A percentile compares a stretch with the other conserved stretches of the same genome.
phyloP scores from a whole-genome alignment of 2,329 filamentous ascomycete genomes.

The Macrophomina pseudophaseolina region DNA sequence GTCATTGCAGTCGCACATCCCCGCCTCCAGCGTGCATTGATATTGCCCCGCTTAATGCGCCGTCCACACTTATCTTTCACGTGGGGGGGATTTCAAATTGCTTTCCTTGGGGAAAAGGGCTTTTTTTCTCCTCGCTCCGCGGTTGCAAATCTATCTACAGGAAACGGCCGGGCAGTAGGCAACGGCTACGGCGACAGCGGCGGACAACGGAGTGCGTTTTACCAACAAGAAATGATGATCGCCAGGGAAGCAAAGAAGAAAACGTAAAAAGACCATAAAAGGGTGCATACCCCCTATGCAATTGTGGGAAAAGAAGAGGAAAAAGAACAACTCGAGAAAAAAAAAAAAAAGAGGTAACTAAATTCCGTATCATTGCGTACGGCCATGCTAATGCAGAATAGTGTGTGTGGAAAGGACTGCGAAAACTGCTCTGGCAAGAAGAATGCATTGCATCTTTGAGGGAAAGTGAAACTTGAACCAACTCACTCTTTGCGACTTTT shows the following conservation, averaged over 20 bases:
- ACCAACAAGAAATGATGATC: background rate
- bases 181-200: background rate
- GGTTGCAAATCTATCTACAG: slow-evolving; percentile 12
- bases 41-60: background rate
- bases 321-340: background rate
- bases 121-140: background rate
- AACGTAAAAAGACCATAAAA: slow-evolving; percentile 1
- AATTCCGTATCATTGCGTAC: slow-evolving; percentile 15
- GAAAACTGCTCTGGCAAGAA: background rate
- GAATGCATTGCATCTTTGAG: slow-evolving; percentile 1
- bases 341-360: slow-evolving; percentile 3
- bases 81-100: background rate
- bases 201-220: background rate
- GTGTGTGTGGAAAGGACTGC: background rate
- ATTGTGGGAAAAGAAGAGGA: background rate
- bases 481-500: slow-evolving; percentile 14
- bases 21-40: background rate
- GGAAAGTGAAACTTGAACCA: background rate
- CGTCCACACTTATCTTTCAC: background rate
- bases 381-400: slow-evolving; percentile 16
- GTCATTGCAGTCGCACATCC: background rate
- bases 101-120: background rate
- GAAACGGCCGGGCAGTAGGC: background rate
- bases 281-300: slow-evolving; percentile 12
- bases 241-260: background rate